These are phyloP conservation scores for Rutstroemia sp. DNA, from an alignment of 2,329 filamentous ascomycete species.

Conservation along the genomic window DNA sequence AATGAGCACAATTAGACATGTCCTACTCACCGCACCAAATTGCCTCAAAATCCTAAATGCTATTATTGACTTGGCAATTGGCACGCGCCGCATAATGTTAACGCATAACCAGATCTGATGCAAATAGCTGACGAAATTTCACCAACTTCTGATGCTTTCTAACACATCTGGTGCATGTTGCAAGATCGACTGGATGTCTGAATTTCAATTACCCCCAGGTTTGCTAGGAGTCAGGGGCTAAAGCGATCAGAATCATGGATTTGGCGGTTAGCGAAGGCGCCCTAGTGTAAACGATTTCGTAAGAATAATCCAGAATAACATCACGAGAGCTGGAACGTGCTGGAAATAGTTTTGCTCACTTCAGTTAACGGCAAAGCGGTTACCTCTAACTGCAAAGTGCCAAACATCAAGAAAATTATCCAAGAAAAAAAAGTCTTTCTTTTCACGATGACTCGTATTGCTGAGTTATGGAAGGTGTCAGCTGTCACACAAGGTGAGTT, in stretches of 20 bases:
- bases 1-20: no score
- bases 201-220: conserved; percentile 13
- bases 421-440: not conserved
- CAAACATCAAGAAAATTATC: not conserved
- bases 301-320: conserved; percentile 2
- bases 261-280: not conserved
- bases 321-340: conserved; percentile 3
- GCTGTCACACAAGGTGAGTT: not conserved
- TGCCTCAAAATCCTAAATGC: not conserved
- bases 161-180: not conserved
- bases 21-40: no score
- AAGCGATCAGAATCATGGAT: conserved; percentile 4
- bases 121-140: not conserved
- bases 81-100: not conserved
- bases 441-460: conserved; percentile 7
- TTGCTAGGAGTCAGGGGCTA: conserved; percentile 1
- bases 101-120: not conserved
- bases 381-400: conserved; percentile 11
- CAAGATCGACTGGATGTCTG: conserved; percentile 8
- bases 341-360: not conserved
- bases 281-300: conserved; percentile 4
- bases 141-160: not conserved
- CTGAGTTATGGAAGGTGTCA: not conserved
- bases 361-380: conserved; percentile 1
- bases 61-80: not conserved